Percentiles rank a stretch among this genome's conserved stretches.
phyloP scores from a whole-genome alignment of 1,284 basidiomycete genomes.

The Bondarzewia mesenterica region DNA sequence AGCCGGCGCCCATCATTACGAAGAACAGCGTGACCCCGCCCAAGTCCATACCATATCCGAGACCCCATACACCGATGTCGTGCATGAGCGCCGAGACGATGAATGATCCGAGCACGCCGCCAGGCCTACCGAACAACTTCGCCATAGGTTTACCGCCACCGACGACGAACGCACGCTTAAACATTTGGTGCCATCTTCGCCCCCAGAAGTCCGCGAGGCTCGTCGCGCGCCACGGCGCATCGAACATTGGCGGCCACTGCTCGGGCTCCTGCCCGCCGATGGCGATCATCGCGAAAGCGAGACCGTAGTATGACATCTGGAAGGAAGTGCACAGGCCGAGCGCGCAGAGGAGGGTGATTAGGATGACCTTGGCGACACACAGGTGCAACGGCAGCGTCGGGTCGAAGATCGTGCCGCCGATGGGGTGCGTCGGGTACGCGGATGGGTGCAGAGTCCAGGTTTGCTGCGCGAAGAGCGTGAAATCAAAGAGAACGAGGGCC shows the following conservation, averaged over 20 bases:
- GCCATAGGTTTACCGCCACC: conserved; percentile 7
- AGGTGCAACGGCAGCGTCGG: background rate
- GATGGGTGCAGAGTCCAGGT: conserved; percentile 28
- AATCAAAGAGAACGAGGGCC: conserved; percentile 25
- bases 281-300: background rate
- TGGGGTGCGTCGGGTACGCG: conserved; percentile 27
- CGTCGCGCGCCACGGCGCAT: conserved; percentile 33
- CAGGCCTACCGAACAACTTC: conserved; percentile 11
- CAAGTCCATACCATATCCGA: conserved; percentile 5
- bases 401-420: conserved; percentile 8
- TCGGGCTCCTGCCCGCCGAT: conserved; percentile 30
- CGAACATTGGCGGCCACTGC: conserved; percentile 41
- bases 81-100: conserved; percentile 9
- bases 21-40: conserved; percentile 4
- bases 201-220: conserved; percentile 45
- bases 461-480: conserved; percentile 22
- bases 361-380: background rate
- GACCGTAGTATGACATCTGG: background rate
- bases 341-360: background rate
- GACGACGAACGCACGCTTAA: conserved; percentile 34
- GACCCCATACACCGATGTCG: conserved; percentile 5
- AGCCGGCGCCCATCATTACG: conserved; percentile 9
- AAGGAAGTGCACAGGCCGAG: conserved; percentile 1
- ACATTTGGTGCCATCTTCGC: conserved; percentile 44
- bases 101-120: conserved; percentile 14